Conservation (phyloP, 805 yeast genomes). For the Hanseniaspora occidentalis region DNA sequence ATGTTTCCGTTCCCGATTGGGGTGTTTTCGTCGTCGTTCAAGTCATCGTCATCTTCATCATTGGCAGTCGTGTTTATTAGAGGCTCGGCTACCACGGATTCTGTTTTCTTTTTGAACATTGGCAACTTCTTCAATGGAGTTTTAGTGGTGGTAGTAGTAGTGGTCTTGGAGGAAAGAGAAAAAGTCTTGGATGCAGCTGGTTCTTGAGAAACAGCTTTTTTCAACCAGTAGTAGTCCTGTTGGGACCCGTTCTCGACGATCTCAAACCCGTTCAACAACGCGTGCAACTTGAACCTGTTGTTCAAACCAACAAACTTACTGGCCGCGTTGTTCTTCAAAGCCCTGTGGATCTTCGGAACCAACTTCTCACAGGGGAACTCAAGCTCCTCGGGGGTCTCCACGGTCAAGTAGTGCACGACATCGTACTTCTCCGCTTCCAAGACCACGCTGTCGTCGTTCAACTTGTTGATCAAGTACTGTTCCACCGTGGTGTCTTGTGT, state of each 20-base stretch:
- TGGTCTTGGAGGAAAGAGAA: too few relatives aligned
- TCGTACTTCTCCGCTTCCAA: conserved; percentile 29
- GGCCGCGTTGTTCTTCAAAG: conserved; percentile 24
- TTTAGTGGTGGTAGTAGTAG: too few relatives aligned
- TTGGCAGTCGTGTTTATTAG: too few relatives aligned
- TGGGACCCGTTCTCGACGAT: conserved; percentile 17
- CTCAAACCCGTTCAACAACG: conserved; percentile 52
- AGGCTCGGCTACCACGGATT: too few relatives aligned
- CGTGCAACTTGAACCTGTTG: conserved; percentile 35
- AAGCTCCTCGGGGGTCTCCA: conserved; percentile 32
- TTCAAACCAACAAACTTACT: conserved; percentile 44
- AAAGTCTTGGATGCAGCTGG: too few relatives aligned
- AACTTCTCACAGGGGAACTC: conserved; percentile 33
- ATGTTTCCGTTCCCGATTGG: background rate
- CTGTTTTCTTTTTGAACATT: background rate
- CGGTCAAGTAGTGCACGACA: conserved; percentile 42
- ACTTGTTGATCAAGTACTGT: conserved; percentile 48
- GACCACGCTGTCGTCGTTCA: conserved; percentile 35
- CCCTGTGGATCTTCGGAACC: conserved; percentile 27
- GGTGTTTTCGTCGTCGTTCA: background rate
- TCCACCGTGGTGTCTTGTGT: conserved; percentile 24
- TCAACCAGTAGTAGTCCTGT: conserved; percentile 39
- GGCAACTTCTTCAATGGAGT: conserved; percentile 9
- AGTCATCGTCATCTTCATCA: background rate
- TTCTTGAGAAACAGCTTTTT: conserved; percentile 32